These are phyloP conservation scores for Penicillium mononematosum DNA, from an alignment of 495 filamentous ascomycete genomes.

Conservation along the genomic window DNA sequence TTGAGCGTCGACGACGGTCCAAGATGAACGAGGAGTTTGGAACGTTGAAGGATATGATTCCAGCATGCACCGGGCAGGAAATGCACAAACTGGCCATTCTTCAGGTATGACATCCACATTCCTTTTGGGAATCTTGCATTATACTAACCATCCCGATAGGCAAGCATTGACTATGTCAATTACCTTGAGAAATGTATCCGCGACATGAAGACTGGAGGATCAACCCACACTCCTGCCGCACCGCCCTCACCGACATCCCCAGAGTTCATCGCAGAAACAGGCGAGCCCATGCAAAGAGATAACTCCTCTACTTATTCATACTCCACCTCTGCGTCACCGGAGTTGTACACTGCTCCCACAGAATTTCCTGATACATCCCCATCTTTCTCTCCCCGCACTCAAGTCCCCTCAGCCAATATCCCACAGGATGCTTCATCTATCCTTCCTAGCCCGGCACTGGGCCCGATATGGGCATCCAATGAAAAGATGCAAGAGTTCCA, in stretches of 20 bases:
- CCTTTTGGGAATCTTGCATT: background rate
- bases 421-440: constrained; percentile 34
- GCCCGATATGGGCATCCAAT: constrained; percentile 29
- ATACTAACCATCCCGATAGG: constrained; percentile 45
- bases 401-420: constrained; percentile 30
- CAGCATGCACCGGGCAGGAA: constrained; percentile 82
- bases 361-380: constrained; percentile 37
- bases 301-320: constrained; percentile 28
- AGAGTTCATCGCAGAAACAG: constrained; percentile 31
- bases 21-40: constrained; percentile 99
- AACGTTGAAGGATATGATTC: constrained; percentile 92
- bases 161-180: constrained; percentile 93
- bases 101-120: constrained; percentile 59
- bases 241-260: constrained; percentile 42
- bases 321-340: constrained; percentile 40
- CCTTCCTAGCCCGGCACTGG: constrained; percentile 45
- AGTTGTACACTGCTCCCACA: constrained; percentile 25
- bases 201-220: constrained; percentile 68
- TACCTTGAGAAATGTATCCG: constrained; percentile 89
- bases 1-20: constrained; percentile 83
- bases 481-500: constrained; percentile 29
- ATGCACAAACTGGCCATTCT: constrained; percentile 99
- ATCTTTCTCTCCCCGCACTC: constrained; percentile 40
- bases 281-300: constrained; percentile 17
- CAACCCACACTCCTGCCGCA: constrained; percentile 13